phyloP scores from a whole-genome alignment of 2,329 filamentous ascomycete genomes.

The Albifimbria verrucaria region DNA sequence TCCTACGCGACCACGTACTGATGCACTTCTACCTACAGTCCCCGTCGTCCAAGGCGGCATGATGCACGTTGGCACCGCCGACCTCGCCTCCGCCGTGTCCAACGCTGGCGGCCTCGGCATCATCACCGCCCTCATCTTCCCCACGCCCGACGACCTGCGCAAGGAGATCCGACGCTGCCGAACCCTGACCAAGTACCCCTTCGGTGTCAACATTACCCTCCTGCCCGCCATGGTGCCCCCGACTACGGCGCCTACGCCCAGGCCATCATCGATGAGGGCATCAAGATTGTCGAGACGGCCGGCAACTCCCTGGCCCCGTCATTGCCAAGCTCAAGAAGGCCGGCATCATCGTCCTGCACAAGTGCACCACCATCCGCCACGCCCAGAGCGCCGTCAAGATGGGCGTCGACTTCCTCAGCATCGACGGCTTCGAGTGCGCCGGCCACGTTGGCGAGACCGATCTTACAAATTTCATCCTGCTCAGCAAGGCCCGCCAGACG shows the following conservation, averaged over 20 bases:
- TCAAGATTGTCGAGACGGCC: slow-evolving; percentile 88
- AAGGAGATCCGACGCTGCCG: slow-evolving; percentile 88
- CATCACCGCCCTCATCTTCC: slow-evolving; percentile 87
- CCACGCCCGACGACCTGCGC: slow-evolving; percentile 85
- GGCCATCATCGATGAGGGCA: slow-evolving; percentile 88
- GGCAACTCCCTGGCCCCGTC: slow-evolving; percentile 87
- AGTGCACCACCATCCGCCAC: slow-evolving; percentile 95
- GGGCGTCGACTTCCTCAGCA: slow-evolving; percentile 93
- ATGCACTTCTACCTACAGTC: slow-evolving; percentile 41
- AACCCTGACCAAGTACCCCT: slow-evolving; percentile 73
- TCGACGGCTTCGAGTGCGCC: slow-evolving; percentile 97
- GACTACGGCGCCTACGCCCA: slow-evolving; percentile 91
- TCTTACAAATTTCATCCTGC: slow-evolving; percentile 86
- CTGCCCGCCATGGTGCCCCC: slow-evolving; percentile 82
- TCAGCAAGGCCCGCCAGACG: slow-evolving; percentile 79
- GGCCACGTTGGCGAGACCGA: slow-evolving; percentile 84
- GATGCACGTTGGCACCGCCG: slow-evolving; percentile 82
- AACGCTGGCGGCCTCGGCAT: slow-evolving; percentile 82
- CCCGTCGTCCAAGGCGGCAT: slow-evolving; percentile 84
- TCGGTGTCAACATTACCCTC: slow-evolving; percentile 93
- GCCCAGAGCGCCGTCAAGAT: slow-evolving; percentile 89
- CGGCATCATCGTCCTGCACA: slow-evolving; percentile 81
- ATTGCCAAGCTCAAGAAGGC: slow-evolving; percentile 84
- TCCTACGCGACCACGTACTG: slow-evolving; percentile 1
- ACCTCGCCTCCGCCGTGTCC: slow-evolving; percentile 71